Conservation (phyloP, 805 yeast species). For the Hanseniaspora vineae region DNA sequence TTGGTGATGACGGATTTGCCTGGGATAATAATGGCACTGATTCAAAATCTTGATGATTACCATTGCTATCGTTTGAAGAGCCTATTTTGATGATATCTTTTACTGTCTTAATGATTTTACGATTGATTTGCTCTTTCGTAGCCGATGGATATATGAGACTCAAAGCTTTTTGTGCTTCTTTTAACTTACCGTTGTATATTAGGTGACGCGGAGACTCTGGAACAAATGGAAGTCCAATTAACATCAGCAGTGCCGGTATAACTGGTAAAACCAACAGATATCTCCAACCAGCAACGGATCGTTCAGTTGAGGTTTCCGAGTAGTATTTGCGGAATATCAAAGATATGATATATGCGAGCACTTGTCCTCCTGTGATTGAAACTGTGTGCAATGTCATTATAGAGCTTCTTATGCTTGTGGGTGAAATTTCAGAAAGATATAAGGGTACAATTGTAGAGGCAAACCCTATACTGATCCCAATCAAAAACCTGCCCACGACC, state of each 20-base stretch:
- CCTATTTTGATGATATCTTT: constrained; percentile 24
- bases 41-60: not conserved
- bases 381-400: constrained; percentile 27
- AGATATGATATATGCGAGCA: constrained; percentile 30
- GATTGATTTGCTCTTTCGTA: constrained; percentile 28
- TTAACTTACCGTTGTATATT: constrained; percentile 21
- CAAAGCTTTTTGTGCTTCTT: constrained; percentile 31
- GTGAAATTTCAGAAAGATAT: constrained; percentile 40
- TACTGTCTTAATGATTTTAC: constrained; percentile 35
- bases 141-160: constrained; percentile 32
- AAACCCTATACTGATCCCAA: constrained; percentile 65
- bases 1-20: too few species aligned
- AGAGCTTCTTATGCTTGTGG: constrained; percentile 28
- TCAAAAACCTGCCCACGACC: constrained; percentile 43
- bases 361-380: constrained; percentile 40
- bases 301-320: constrained; percentile 16
- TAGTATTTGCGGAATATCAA: constrained; percentile 7
- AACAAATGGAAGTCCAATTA: constrained; percentile 28
- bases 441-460: constrained; percentile 58
- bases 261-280: constrained; percentile 26
- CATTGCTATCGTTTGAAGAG: not conserved
- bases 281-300: constrained; percentile 26
- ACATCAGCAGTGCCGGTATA: constrained; percentile 29
- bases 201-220: constrained; percentile 40
- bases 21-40: too few species aligned